Conservation (phyloP, 331 rosid species). For the Cydonia oblonga region DNA sequence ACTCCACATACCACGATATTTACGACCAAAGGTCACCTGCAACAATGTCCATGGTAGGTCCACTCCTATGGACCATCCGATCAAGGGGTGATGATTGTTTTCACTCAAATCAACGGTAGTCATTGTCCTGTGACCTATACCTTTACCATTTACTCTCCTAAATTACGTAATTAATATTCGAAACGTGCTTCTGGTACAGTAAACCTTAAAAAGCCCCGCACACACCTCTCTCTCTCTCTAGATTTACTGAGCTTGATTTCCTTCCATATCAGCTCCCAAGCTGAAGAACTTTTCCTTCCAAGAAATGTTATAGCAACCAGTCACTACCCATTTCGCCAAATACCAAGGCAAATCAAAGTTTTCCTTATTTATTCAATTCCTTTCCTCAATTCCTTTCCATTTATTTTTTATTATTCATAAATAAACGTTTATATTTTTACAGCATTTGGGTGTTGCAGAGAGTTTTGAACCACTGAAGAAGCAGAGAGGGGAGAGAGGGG, state of each 20-base stretch:
- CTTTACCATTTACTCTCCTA: neutral
- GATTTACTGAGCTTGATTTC: neutral
- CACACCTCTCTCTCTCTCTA: neutral
- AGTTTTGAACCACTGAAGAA: neutral
- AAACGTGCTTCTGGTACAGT: constrained; percentile 26
- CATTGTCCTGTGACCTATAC: constrained; percentile 5
- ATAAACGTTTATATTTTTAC: neutral
- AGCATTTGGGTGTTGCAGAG: constrained; percentile 4
- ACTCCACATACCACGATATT: neutral
- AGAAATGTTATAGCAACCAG: neutral
- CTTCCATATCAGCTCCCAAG: constrained; percentile 19
- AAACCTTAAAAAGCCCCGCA: constrained; percentile 35
- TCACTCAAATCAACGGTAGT: neutral
- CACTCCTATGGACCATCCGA: neutral
- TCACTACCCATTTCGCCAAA: constrained; percentile 1
- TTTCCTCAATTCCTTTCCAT: too few species aligned
- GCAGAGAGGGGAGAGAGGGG: neutral
- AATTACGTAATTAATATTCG: constrained; percentile 22
- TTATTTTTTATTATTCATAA: neutral
- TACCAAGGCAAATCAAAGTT: constrained; percentile 1
- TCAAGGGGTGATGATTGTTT: too few species aligned
- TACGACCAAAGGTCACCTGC: neutral
- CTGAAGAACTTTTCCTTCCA: neutral
- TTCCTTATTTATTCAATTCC: neutral
- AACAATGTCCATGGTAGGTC: neutral